Percentiles rank a stretch among this genome's conserved stretches.
Evolutionary conservation across 495 filamentous ascomycete species (phyloP).

Genomic region (Xylaria intraflava): DNA sequence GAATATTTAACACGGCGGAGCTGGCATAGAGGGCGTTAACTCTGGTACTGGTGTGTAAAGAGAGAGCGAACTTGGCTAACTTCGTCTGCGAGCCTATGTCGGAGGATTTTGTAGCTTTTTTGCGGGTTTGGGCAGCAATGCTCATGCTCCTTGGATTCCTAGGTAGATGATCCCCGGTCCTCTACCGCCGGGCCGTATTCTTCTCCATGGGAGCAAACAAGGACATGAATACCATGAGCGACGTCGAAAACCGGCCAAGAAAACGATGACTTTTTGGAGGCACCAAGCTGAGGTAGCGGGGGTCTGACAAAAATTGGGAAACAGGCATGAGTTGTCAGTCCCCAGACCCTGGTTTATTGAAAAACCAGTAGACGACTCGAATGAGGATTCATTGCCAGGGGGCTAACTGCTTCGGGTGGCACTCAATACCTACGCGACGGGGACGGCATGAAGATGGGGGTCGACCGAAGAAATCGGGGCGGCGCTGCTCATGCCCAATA

Average conservation of each 20-base stretch:
- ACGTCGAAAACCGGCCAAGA: neutral
- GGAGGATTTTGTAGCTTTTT: constrained; percentile 24
- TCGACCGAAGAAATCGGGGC: constrained; percentile 23
- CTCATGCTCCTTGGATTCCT: constrained; percentile 40
- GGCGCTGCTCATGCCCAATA: constrained; percentile 29
- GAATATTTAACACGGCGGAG: constrained; percentile 21
- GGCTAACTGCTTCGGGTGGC: constrained; percentile 13
- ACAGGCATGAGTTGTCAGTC: constrained; percentile 10
- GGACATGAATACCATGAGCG: neutral
- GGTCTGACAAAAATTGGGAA: neutral
- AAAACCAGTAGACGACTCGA: neutral
- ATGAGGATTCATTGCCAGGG: constrained; percentile 4
- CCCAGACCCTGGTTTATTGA: constrained; percentile 2
- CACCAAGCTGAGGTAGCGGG: constrained; percentile 15
- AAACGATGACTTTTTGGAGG: constrained; percentile 16
- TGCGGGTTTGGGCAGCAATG: constrained; percentile 47
- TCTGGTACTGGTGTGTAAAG: constrained; percentile 11
- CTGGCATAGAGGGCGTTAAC: constrained; percentile 12
- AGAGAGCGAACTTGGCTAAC: constrained; percentile 22
- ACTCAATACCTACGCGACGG: neutral
- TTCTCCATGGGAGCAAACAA: neutral
- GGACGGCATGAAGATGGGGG: constrained; percentile 13
- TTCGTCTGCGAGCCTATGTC: constrained; percentile 27
- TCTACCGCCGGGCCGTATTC: constrained; percentile 1
- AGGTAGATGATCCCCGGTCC: constrained; percentile 24